A percentile compares a stretch with the other conserved stretches of the same genome.
Conservation (phyloP, 2,329 filamentous ascomycete species). For the Fusarium verticillioides region DNA sequence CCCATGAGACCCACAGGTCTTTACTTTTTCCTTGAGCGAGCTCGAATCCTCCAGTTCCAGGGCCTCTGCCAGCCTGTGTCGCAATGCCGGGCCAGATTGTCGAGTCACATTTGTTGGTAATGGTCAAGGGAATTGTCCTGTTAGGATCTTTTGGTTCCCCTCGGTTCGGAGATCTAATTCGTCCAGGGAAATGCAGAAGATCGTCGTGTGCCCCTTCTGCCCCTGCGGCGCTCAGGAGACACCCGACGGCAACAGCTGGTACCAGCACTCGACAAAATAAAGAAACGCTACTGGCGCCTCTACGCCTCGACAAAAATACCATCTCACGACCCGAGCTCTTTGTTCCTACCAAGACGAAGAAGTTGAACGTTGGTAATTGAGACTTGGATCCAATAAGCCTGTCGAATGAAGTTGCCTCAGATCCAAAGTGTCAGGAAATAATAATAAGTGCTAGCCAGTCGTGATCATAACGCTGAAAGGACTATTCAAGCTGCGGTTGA, state of each 20-base stretch:
- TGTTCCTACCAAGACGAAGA: background rate
- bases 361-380: background rate
- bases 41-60: slow-evolving; percentile 75
- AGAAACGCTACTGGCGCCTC: slow-evolving; percentile 24
- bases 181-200: slow-evolving; percentile 43
- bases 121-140: slow-evolving; percentile 65
- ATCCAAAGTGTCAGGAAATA: slow-evolving; percentile 13
- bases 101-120: slow-evolving; percentile 78
- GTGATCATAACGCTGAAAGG: slow-evolving; percentile 16
- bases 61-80: slow-evolving; percentile 77
- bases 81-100: slow-evolving; percentile 81
- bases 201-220: slow-evolving; percentile 39
- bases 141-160: slow-evolving; percentile 40
- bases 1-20: slow-evolving; percentile 72
- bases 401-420: background rate
- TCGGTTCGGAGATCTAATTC: slow-evolving; percentile 36
- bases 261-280: slow-evolving; percentile 39
- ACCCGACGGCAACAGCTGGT: slow-evolving; percentile 35
- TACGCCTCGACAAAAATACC: slow-evolving; percentile 21
- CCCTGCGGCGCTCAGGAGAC: slow-evolving; percentile 27
- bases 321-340: slow-evolving; percentile 16
- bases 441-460: slow-evolving; percentile 12
- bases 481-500: slow-evolving; percentile 16
- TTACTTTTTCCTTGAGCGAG: slow-evolving; percentile 67
- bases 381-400: background rate